Percentiles rank a stretch among this genome's conserved stretches.
Evolutionary conservation across 192 early-diverging fungal genomes (phyloP).

Genomic region (Coemansia sp.): DNA sequence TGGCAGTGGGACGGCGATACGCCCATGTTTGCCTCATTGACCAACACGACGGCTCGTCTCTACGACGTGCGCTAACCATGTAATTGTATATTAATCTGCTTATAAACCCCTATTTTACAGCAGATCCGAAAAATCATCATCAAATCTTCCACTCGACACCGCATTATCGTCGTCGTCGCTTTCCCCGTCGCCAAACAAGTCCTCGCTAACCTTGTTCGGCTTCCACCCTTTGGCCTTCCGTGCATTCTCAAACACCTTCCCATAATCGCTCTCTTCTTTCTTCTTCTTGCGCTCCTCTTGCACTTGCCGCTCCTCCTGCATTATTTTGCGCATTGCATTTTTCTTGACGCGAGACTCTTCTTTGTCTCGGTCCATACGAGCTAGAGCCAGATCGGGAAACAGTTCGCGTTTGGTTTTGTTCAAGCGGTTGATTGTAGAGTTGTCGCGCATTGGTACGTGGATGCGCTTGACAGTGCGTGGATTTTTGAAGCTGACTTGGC

Average conservation of each 20-base stretch:
- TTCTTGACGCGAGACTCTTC: conserved; percentile 36
- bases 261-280: conserved; percentile 48
- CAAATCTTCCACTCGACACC: background rate
- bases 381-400: conserved; percentile 74
- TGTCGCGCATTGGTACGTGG: conserved; percentile 69
- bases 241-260: conserved; percentile 46
- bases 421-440: conserved; percentile 86
- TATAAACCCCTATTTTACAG: background rate
- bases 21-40: conserved; percentile 28
- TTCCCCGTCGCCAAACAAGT: conserved; percentile 32
- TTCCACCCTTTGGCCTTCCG: conserved; percentile 20
- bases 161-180: conserved; percentile 14
- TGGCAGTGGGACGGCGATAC: conserved; percentile 22
- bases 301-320: conserved; percentile 41
- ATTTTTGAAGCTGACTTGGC: conserved; percentile 93
- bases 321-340: conserved; percentile 44
- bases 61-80: conserved; percentile 30
- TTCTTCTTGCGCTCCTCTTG: conserved; percentile 37
- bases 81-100: background rate
- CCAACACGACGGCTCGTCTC: conserved; percentile 28
- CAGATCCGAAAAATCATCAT: conserved; percentile 19
- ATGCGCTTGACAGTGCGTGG: conserved; percentile 75
- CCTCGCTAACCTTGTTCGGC: conserved; percentile 11
- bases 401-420: conserved; percentile 88
- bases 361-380: conserved; percentile 63